Percentiles rank a stretch among this genome's conserved stretches.
Evolutionary conservation across 306 rosid genomes (phyloP).

Genomic region (Sophora flavescens): DNA sequence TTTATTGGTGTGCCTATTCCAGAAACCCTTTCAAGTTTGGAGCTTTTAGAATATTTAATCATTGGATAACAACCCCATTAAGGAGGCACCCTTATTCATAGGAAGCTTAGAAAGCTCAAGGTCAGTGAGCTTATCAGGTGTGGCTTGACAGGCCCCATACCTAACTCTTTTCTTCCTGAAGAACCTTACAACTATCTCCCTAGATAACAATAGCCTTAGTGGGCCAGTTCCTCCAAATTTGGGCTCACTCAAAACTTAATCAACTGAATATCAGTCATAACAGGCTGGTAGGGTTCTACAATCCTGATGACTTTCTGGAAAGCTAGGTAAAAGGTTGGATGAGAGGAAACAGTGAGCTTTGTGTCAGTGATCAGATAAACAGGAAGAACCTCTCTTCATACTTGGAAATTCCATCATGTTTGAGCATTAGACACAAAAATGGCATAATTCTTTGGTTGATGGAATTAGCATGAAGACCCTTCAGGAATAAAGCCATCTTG

Average conservation of each 20-base stretch:
- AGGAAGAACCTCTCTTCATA: conserved; percentile 46
- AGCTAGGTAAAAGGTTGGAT: conserved; percentile 68
- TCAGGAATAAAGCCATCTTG: conserved; percentile 50
- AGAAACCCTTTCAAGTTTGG: conserved; percentile 55
- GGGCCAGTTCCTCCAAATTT: conserved; percentile 62
- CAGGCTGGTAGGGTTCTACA: conserved; percentile 64
- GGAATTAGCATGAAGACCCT: conserved; percentile 45
- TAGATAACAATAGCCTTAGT: conserved; percentile 63
- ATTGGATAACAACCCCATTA: conserved; percentile 67
- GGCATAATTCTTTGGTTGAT: conserved; percentile 48
- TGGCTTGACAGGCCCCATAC: conserved; percentile 59
- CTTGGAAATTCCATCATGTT: conserved; percentile 56
- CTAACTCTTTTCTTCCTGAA: conserved; percentile 51
- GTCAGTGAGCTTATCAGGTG: conserved; percentile 63
- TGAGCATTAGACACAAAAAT: conserved; percentile 44
- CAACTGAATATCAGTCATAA: conserved; percentile 68
- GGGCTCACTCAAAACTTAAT: conserved; percentile 58
- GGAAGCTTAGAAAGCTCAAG: conserved; percentile 60
- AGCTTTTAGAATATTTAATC: conserved; percentile 58
- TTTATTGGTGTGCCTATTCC: conserved; percentile 63
- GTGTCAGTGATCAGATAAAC: conserved; percentile 45
- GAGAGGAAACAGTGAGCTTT: conserved; percentile 67
- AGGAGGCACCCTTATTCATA: conserved; percentile 52
- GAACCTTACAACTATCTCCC: conserved; percentile 60
- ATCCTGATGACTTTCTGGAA: conserved; percentile 53